Base-by-base conservation (phyloP, 331 rosid species). In the Cydonia oblonga region DNA sequence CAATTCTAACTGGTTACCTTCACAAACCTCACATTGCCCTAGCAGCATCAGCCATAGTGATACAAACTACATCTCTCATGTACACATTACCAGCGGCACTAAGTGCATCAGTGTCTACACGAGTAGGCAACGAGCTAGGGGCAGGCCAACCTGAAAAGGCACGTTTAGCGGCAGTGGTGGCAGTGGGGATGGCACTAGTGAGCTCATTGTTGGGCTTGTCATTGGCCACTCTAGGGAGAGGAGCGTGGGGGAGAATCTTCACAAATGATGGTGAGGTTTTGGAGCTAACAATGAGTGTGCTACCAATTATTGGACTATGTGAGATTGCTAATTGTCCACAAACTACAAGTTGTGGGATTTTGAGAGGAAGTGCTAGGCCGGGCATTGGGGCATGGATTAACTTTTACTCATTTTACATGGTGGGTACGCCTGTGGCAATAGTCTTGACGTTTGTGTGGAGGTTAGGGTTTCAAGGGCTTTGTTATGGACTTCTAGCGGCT, bases 1-100 rank as follows among this genome's bases (percentile, higher is more conserved):
- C 92, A 11, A 78, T 93, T 56, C 79, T 89, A 14, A 85, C 97
- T 0, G 98, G 96, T 19, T 93, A 90, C 68, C 96, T 93, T 4
- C 54, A 82, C 11, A 89, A 85, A 24, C 96, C 97, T 7, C 78
- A 46, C 16, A 68, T 72, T 24, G 66, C 84, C n/a, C 71, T 80
- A 2, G 84, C 84, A 2, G 71, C 84, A 6, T 80, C 84, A 12
- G 84, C 84, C 29, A 80, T 80, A 23, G 84, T 80, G 5, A 76
- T 80, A 60, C 84, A 80, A 61, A 80, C 84, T 24, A 74, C 84
- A 2, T 77, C 84, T 40, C 76, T 78, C 56, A 82, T 74, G 77
- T 79, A 79, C 78, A 75, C 84, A 6, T 18, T 80, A 20, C 84
- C 84, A 7, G 3, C 59, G 1, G 64, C 84, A 7, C 71, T 80